phyloP scores from a whole-genome alignment of 208 protist species.

The Histomonas meleagridis region DNA sequence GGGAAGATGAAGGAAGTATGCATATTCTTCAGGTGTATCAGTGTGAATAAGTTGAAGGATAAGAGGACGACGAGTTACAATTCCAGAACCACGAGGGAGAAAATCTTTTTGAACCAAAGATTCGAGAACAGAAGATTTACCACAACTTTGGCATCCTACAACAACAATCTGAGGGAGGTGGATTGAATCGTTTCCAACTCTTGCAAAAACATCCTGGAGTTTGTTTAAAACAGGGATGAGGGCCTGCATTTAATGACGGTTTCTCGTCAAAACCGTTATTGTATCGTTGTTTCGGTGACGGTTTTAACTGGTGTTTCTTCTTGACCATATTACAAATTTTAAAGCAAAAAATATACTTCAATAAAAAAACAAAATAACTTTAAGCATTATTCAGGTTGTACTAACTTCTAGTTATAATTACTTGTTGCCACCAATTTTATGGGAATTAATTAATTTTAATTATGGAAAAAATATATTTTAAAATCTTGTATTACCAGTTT shows the following conservation, averaged over 20 bases:
- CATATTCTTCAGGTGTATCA: slow-evolving; percentile 61
- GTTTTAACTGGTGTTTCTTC: no score
- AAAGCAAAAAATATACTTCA: no score
- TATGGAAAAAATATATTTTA: no score
- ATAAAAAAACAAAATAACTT: no score
- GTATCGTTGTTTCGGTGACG: no score
- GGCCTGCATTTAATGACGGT: slow-evolving; percentile 41
- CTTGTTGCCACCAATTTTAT: no score
- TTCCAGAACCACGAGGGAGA: slow-evolving; percentile 89
- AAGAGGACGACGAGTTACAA: slow-evolving; percentile 93
- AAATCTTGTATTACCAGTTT: no score
- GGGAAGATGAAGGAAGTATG: slow-evolving; percentile 65
- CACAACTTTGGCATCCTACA: slow-evolving; percentile 44
- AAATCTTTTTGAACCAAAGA: slow-evolving; percentile 94
- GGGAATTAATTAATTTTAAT: no score
- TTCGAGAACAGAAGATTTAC: slow-evolving; percentile 77
- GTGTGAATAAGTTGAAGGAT: slow-evolving; percentile 86
- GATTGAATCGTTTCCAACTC: slow-evolving; percentile 37
- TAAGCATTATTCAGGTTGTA: no score
- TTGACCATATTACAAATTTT: no score
- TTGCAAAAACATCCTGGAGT: slow-evolving; percentile 48
- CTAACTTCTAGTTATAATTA: no score
- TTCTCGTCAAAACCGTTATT: no score
- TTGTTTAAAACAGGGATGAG: slow-evolving; percentile 51
- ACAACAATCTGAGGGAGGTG: slow-evolving; percentile 49